These are phyloP conservation scores for Dothidotthia symphoricarpi DNA, from an alignment of 2,329 filamentous ascomycete species.

Conservation along the genomic window DNA sequence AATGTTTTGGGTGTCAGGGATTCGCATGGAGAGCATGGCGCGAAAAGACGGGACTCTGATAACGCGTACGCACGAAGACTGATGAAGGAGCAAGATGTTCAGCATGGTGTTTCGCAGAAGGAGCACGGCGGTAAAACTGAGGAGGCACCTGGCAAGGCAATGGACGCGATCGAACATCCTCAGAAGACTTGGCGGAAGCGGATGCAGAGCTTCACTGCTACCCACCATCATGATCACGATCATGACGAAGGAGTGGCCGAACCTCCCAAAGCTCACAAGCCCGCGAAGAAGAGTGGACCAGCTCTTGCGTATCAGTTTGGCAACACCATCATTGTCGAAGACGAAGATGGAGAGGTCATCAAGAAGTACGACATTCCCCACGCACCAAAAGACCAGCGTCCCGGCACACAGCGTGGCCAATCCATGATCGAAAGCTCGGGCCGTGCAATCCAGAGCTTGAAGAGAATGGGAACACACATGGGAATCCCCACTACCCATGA, in stretches of 20 bases:
- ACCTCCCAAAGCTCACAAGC: slow-evolving; percentile 32
- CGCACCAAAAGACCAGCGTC: slow-evolving; percentile 42
- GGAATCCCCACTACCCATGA: slow-evolving; percentile 36
- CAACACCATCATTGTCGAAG: slow-evolving; percentile 86
- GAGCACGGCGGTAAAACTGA: slow-evolving; percentile 49
- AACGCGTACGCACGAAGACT: slow-evolving; percentile 52
- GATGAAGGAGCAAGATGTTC: slow-evolving; percentile 53
- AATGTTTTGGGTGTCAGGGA: slow-evolving; percentile 73
- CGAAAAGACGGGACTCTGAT: slow-evolving; percentile 63
- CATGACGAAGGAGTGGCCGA: slow-evolving; percentile 41
- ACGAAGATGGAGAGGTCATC: slow-evolving; percentile 81
- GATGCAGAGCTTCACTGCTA: slow-evolving; percentile 50
- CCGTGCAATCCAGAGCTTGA: slow-evolving; percentile 46
- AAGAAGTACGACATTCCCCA: slow-evolving; percentile 76
- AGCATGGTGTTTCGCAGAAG: slow-evolving; percentile 47
- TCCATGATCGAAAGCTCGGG: slow-evolving; percentile 35
- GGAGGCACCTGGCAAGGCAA: slow-evolving; percentile 38
- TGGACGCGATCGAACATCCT: slow-evolving; percentile 39
- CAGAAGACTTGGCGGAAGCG: slow-evolving; percentile 45
- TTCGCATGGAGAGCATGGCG: slow-evolving; percentile 46
- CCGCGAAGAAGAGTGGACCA: slow-evolving; percentile 57
- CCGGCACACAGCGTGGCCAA: slow-evolving; percentile 27
- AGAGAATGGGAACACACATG: slow-evolving; percentile 57
- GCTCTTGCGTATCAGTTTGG: slow-evolving; percentile 85
- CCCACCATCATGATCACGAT: slow-evolving; percentile 28